Percentiles rank a stretch among this genome's conserved stretches.
Evolutionary conservation across 2,329 filamentous ascomycete genomes (phyloP).

Genomic region (Ampelomyces quisqualis): DNA sequence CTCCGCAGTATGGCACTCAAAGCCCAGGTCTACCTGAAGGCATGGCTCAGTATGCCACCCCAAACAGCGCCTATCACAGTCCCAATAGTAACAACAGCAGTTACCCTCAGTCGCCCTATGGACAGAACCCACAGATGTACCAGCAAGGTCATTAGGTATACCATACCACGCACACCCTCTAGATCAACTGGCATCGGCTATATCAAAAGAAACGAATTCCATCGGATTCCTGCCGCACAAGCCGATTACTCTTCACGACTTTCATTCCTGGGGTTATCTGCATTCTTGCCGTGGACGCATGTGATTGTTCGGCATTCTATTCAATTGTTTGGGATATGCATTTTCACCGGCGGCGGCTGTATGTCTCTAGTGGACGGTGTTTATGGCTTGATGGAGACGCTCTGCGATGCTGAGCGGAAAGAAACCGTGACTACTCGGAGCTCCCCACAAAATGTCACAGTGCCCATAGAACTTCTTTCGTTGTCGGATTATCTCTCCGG

Average conservation of each 20-base stretch:
- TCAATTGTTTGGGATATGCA: constrained; percentile 35
- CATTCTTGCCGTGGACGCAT: constrained; percentile 25
- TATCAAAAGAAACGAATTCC: constrained; percentile 7
- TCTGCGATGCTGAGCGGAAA: constrained; percentile 4
- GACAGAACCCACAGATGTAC: constrained; percentile 52
- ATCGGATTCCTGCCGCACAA: constrained; percentile 9
- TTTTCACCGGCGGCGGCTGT: constrained; percentile 45
- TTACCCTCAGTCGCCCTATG: constrained; percentile 55
- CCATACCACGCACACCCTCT: constrained; percentile 4
- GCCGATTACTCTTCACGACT: constrained; percentile 25
- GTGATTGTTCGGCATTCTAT: constrained; percentile 31
- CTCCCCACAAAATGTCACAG: constrained; percentile 8
- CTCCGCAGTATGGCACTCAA: constrained; percentile 50
- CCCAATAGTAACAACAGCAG: constrained; percentile 48
- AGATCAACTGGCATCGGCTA: too few relatives aligned
- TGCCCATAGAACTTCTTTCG: constrained; percentile 9
- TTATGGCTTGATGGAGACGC: constrained; percentile 20
- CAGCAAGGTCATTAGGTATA: constrained; percentile 43
- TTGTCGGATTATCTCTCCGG: constrained; percentile 6
- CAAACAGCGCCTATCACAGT: constrained; percentile 47
- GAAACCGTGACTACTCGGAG: constrained; percentile 9
- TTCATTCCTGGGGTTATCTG: constrained; percentile 27
- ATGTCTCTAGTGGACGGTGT: constrained; percentile 39
- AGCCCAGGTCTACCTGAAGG: constrained; percentile 51
- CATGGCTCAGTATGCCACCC: constrained; percentile 52